These are phyloP conservation scores for Elasticomyces elasticus DNA, from an alignment of 495 filamentous ascomycete genomes.

Conservation along the genomic window DNA sequence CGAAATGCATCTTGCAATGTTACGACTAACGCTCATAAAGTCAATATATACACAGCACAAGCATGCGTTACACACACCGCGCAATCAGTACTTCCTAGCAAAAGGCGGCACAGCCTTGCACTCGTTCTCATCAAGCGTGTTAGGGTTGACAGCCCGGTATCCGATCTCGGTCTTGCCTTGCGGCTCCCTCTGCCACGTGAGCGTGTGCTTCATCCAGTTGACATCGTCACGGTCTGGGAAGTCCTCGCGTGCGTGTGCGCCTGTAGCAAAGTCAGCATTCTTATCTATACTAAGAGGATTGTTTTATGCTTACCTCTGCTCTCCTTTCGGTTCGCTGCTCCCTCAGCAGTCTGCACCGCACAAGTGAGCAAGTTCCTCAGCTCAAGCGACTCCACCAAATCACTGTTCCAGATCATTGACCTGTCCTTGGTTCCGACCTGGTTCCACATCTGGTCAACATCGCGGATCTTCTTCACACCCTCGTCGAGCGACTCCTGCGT, in stretches of 20 bases:
- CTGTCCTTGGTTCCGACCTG: constrained; percentile 89
- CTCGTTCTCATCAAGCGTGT: constrained; percentile 36
- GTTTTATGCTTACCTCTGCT: constrained; percentile 69
- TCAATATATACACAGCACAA: too few relatives aligned
- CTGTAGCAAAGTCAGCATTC: not conserved
- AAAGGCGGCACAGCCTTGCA: constrained; percentile 36
- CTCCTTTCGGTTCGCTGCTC: constrained; percentile 85
- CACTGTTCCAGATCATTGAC: constrained; percentile 99
- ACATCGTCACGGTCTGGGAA: constrained; percentile 85
- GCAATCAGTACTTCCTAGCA: constrained; percentile 32
- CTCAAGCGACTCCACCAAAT: constrained; percentile 92
- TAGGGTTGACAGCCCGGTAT: constrained; percentile 27
- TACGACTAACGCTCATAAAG: too few relatives aligned
- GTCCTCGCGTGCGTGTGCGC: constrained; percentile 90
- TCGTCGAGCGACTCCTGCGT: constrained; percentile 82
- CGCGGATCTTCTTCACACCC: constrained; percentile 63
- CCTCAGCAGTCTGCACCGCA: constrained; percentile 81
- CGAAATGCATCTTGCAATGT: too few relatives aligned
- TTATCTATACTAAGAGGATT: too few relatives aligned
- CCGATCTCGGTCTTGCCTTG: constrained; percentile 32
- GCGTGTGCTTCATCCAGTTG: constrained; percentile 97
- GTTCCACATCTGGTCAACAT: constrained; percentile 65
- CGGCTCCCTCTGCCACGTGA: constrained; percentile 79
- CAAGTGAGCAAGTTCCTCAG: constrained; percentile 88
- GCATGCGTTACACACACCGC: too few relatives aligned